Percentiles rank a stretch among this genome's conserved stretches.
These are phyloP conservation scores for Microsporum canis DNA, from an alignment of 2,329 filamentous ascomycete genomes.

Conservation along the genomic window DNA sequence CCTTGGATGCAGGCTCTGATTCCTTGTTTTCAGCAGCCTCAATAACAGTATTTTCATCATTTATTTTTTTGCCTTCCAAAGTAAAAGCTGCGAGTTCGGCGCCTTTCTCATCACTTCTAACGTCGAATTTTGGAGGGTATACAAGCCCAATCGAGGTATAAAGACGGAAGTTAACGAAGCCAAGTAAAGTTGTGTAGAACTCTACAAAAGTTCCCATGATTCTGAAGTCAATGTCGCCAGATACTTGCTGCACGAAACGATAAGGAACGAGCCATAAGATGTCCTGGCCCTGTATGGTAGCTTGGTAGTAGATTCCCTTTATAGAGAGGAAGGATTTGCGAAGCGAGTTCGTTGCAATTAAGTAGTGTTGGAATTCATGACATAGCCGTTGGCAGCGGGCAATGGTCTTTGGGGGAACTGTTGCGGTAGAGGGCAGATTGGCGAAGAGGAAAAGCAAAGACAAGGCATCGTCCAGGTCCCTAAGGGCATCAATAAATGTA, in stretches of 20 bases:
- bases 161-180: conserved; percentile 90
- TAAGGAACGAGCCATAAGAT: conserved; percentile 96
- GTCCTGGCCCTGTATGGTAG: conserved; percentile 91
- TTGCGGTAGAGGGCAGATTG: conserved; percentile 79
- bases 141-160: conserved; percentile 87
- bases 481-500: conserved; percentile 84
- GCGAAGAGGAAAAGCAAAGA: conserved; percentile 97
- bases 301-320: conserved; percentile 99
- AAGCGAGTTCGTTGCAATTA: conserved; percentile 82
- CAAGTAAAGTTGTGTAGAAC: conserved; percentile 92
- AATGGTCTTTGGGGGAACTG: conserved; percentile 90
- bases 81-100: conserved; percentile 86
- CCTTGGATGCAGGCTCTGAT: conserved; percentile 46
- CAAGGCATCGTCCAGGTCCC: conserved; percentile 91
- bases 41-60: conserved; percentile 38
- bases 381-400: conserved; percentile 85
- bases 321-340: conserved; percentile 96
- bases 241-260: conserved; percentile 90
- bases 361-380: conserved; percentile 94
- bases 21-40: conserved; percentile 26
- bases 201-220: conserved; percentile 99
- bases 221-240: conserved; percentile 90
- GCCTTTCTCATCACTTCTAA: conserved; percentile 72
- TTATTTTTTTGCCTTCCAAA: conserved; percentile 61
- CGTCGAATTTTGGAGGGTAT: conserved; percentile 91